phyloP scores from a whole-genome alignment of 2,329 filamentous ascomycete genomes.

The Westerdykella ornata region DNA sequence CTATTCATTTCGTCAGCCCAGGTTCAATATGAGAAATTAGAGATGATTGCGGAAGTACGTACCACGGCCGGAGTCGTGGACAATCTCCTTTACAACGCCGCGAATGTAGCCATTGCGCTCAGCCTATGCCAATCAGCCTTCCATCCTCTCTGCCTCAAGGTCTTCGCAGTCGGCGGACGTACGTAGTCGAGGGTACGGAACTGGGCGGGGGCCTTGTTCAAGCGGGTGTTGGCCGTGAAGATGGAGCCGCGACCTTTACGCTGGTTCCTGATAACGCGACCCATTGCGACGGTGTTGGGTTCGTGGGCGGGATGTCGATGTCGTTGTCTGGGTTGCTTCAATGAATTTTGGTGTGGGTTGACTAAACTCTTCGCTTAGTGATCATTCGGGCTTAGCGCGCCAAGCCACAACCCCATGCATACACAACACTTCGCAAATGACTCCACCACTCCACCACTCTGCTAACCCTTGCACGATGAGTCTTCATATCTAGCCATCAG shows the following conservation, averaged over 20 bases:
- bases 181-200: constrained; percentile 93
- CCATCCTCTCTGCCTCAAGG: constrained; percentile 13
- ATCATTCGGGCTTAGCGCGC: background rate
- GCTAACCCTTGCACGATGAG: no score
- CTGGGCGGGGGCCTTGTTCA: constrained; percentile 92
- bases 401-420: background rate
- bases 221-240: constrained; percentile 59
- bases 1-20: constrained; percentile 21
- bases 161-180: constrained; percentile 23
- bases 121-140: constrained; percentile 43
- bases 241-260: constrained; percentile 65
- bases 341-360: background rate
- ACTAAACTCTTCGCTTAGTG: background rate
- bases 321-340: background rate
- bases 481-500: no score
- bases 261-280: constrained; percentile 72
- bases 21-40: constrained; percentile 6
- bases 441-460: no score
- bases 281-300: constrained; percentile 42
- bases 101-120: constrained; percentile 97
- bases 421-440: no score
- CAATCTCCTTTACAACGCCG: constrained; percentile 96
- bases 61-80: constrained; percentile 98
- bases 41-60: constrained; percentile 33
- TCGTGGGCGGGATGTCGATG: constrained; percentile 7